Base-by-base conservation (phyloP, 2,329 filamentous ascomycete genomes). In the Knoxdaviesia proteae region DNA sequence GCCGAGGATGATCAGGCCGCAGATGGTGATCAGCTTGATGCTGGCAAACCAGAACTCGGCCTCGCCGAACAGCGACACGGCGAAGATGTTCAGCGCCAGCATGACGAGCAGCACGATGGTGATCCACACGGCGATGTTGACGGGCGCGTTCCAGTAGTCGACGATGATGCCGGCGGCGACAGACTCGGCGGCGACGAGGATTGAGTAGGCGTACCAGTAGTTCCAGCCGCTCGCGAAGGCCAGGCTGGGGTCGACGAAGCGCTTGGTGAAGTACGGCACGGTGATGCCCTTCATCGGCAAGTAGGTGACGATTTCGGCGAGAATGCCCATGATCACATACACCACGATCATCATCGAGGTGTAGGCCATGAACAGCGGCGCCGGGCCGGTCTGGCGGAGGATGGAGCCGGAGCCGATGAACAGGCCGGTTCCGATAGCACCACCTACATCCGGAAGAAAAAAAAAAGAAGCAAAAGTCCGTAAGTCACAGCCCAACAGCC, bases 281-380 rank as follows among this genome's bases (percentile, higher is more conserved):
- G 69, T 71, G 47, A 71, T 69, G 6, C 70, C 70, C 42, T 63
- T 65, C 53, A 73, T 61, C 1, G 69, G 69, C 1, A 74, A 61
- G 42, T 66, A 71, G 1, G 64, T 65, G 1, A 63, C 62, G 62
- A 74, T 71, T 52, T 74, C 69, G 6, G 61, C 69, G 6, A 73
- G 58, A 45, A 58, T 51, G 54, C 71, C 70, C 68, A 71, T 71
- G 43, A 71, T 57, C 43, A 61, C 56, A 62, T 64, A 72, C 31
- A 72, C 67, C 7, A 71, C 52, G 3, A 58, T 31, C 61, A 69
- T 69, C 67, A 71, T 69, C 48, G 60, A 61, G 6, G 70, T 50
- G 55, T 83, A 86, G 30, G 71, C 75, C 56, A 86, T 75, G 54
- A 84, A 68, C 10, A 84, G 59, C 0, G 79, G 76, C 5, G 76